Percentiles rank a stretch among this genome's conserved stretches.
phyloP scores from a whole-genome alignment of 73 alveolate genomes.

The Paramecium sonneborni region DNA sequence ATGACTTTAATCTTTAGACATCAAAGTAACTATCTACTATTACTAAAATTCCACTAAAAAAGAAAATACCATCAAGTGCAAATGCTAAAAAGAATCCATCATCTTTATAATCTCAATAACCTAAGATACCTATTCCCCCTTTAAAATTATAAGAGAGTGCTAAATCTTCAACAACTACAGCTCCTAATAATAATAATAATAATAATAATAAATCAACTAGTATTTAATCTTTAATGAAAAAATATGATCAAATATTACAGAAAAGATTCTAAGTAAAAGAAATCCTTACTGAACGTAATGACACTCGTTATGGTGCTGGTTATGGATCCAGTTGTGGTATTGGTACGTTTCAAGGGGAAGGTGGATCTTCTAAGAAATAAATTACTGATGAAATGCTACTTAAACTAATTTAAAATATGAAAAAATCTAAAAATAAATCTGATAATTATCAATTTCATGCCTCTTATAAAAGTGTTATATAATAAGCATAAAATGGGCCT shows the following conservation, averaged over 20 bases:
- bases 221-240: constrained; percentile 8
- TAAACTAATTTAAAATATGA: constrained; percentile 36
- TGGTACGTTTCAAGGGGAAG: neutral
- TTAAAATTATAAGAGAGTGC: constrained; percentile 38
- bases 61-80: neutral
- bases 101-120: neutral
- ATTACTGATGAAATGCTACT: constrained; percentile 47
- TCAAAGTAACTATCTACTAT: neutral
- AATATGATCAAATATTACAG: constrained; percentile 20
- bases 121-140: constrained; percentile 21
- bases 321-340: neutral
- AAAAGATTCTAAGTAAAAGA: constrained; percentile 43
- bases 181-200: neutral
- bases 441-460: constrained; percentile 54
- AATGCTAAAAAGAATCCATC: neutral
- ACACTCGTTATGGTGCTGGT: neutral
- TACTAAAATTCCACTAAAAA: neutral
- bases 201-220: neutral
- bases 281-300: constrained; percentile 50
- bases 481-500: neutral
- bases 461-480: neutral
- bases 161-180: neutral
- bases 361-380: constrained; percentile 3
- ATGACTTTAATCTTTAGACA: neutral
- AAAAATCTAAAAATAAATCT: neutral